Percentiles rank a stretch among this genome's conserved stretches.
Conservation (phyloP, 192 early-diverging fungal genomes). For the Phlyctochytrium planicorne region DNA sequence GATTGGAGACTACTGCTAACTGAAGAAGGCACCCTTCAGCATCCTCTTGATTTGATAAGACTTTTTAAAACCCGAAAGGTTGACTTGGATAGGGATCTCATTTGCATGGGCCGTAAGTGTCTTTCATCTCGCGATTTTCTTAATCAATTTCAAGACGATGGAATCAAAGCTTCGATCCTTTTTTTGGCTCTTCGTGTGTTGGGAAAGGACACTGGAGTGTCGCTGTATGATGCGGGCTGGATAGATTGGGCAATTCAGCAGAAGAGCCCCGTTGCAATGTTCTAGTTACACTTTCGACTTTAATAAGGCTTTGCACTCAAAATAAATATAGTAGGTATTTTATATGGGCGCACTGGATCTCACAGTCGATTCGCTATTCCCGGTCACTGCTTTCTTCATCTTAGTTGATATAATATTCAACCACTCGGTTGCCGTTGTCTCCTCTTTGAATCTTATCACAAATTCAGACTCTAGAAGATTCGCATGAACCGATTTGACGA, state of each 20-base stretch:
- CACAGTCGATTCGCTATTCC: too few species aligned
- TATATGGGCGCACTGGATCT: too few species aligned
- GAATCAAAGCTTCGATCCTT: slow-evolving; percentile 14
- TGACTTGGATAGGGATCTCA: slow-evolving; percentile 18
- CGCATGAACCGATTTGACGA: neutral
- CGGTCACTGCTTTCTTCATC: too few species aligned
- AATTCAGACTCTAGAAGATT: neutral
- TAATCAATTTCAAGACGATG: slow-evolving; percentile 21
- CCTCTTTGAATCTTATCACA: neutral
- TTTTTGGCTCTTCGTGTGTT: slow-evolving; percentile 15
- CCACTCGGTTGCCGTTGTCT: neutral
- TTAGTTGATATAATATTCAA: neutral
- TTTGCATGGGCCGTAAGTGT: slow-evolving; percentile 18
- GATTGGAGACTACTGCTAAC: slow-evolving; percentile 15
- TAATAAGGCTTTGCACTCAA: too few species aligned
- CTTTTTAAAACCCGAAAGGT: slow-evolving; percentile 15
- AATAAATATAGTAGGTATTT: too few species aligned
- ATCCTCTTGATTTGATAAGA: slow-evolving; percentile 20
- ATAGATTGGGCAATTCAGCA: slow-evolving; percentile 12
- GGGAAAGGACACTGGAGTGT: slow-evolving; percentile 18
- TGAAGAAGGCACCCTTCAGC: slow-evolving; percentile 2
- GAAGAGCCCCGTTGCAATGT: slow-evolving; percentile 6
- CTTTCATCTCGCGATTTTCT: neutral
- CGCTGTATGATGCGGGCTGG: slow-evolving; percentile 26
- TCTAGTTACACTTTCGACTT: too few species aligned